These are phyloP conservation scores for Ciborinia camelliae DNA, from an alignment of 2,329 filamentous ascomycete species.

Conservation along the genomic window DNA sequence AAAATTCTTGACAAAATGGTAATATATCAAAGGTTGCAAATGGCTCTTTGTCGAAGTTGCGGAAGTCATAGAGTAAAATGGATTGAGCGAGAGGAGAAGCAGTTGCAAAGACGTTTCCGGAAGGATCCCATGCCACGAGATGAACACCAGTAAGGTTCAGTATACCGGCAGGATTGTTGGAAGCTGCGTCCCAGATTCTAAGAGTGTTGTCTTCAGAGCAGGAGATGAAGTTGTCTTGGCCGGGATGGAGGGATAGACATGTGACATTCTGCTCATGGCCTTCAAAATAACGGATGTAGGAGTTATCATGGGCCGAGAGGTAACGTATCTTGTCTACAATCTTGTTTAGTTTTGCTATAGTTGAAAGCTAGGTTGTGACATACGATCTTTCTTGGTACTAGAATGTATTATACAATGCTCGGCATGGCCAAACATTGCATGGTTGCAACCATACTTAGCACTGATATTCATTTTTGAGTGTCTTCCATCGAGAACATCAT, in stretches of 20 bases:
- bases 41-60: slow-evolving; percentile 89
- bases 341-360: background rate
- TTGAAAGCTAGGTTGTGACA: slow-evolving; percentile 23
- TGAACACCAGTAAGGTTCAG: slow-evolving; percentile 78
- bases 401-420: slow-evolving; percentile 86
- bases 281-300: slow-evolving; percentile 92
- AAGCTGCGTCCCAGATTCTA: slow-evolving; percentile 77
- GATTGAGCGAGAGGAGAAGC: slow-evolving; percentile 76
- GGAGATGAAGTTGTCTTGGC: slow-evolving; percentile 86
- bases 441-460: slow-evolving; percentile 94
- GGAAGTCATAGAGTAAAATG: slow-evolving; percentile 85
- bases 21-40: slow-evolving; percentile 79
- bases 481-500: slow-evolving; percentile 86
- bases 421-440: slow-evolving; percentile 92
- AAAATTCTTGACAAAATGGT: slow-evolving; percentile 50
- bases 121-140: slow-evolving; percentile 87
- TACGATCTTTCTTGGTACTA: slow-evolving; percentile 89
- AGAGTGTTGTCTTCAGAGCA: slow-evolving; percentile 89
- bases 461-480: slow-evolving; percentile 85
- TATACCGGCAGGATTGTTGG: slow-evolving; percentile 74
- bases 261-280: slow-evolving; percentile 86
- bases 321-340: slow-evolving; percentile 74
- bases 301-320: slow-evolving; percentile 90
- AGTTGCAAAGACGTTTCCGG: slow-evolving; percentile 85
- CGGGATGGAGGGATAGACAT: slow-evolving; percentile 76